Evolutionary conservation across 73 alveolate genomes (phyloP), one percentile per base, ranked within the genome.

Genomic region (Diophrys sp.): DNA sequence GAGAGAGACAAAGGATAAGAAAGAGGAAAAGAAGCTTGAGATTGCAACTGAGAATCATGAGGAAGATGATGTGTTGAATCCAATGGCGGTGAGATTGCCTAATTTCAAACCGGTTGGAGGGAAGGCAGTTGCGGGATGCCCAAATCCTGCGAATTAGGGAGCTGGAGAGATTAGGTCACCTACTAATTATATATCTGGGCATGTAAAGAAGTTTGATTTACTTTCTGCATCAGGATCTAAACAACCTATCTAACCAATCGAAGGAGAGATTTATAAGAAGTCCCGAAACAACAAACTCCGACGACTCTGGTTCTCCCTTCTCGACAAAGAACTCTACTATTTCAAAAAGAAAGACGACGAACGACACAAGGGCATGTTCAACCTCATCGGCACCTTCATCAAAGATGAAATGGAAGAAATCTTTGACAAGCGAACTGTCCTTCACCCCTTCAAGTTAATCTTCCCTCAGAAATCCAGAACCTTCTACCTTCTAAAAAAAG

Each of bases 341-440:
- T 83, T 73, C 54, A 81, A 87, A 32, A 33, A 55, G 32, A 33
- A 78, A 75, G 83, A 82, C 18, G 90, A 87, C 1, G 23, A 29
- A 14, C 74, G 75, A 75, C 94, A 87, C 71, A 87, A 87, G 57
- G 82, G 73, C 28, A 87, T 81, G 89, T 67, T 80, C 31, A 75
- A 32, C 31, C 67, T 87, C 8, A 80, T 75, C 23, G 89, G 90
- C 11, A 85, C 69, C 14, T 80, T 70, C 55, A 26, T 81, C 25
- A 87, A 81, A 56, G 67, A 31, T 32, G 87, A 82, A n/a, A 33
- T 31, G 32, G 82, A 55, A 34, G 90, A 76, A 55, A 44, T 44
- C 2, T 26, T 62, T 27, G 90, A 81, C 54, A 57, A 83, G 11
- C 23, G 70, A 11, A 67, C 79, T 29, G 75, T 73, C 25, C 70